These are phyloP conservation scores for Neopestalotiopsis clavispora DNA, from an alignment of 2,329 filamentous ascomycete species.

Conservation along the genomic window DNA sequence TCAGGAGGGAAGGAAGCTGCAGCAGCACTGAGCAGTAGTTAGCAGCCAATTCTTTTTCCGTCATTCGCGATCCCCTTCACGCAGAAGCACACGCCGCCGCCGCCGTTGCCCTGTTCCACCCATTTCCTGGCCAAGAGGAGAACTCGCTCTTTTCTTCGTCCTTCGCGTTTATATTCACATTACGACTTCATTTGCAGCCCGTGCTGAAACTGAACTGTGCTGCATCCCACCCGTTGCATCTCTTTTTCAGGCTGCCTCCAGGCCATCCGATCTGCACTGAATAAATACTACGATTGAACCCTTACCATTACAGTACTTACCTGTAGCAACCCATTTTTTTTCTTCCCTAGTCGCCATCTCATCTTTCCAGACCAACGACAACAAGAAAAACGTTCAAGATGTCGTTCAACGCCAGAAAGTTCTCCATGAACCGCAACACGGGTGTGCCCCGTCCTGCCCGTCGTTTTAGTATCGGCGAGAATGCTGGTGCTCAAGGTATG, in stretches of 20 bases:
- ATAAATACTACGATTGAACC: background rate
- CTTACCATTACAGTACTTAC: background rate
- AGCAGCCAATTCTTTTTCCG: background rate
- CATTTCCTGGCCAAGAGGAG: constrained; percentile 11
- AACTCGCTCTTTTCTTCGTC: background rate
- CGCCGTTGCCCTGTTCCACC: background rate
- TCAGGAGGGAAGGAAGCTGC: constrained; percentile 4
- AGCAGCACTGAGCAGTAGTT: background rate
- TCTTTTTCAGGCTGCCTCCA: background rate
- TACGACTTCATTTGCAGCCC: background rate
- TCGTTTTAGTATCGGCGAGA: constrained; percentile 64
- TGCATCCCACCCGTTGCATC: background rate
- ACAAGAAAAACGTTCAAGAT: constrained; percentile 39
- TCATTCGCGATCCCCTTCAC: background rate
- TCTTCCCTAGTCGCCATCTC: background rate
- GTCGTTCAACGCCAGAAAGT: constrained; percentile 61
- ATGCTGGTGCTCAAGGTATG: constrained; percentile 55
- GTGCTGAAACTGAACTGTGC: background rate
- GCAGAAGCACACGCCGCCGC: background rate
- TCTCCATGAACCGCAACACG: constrained; percentile 70
- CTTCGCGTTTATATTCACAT: background rate
- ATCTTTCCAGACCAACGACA: background rate
- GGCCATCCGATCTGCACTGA: background rate
- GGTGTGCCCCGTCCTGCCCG: constrained; percentile 61
- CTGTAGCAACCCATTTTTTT: background rate